Conservation (phyloP, 2,329 filamentous ascomycete genomes). For the Daldinia sp. region DNA sequence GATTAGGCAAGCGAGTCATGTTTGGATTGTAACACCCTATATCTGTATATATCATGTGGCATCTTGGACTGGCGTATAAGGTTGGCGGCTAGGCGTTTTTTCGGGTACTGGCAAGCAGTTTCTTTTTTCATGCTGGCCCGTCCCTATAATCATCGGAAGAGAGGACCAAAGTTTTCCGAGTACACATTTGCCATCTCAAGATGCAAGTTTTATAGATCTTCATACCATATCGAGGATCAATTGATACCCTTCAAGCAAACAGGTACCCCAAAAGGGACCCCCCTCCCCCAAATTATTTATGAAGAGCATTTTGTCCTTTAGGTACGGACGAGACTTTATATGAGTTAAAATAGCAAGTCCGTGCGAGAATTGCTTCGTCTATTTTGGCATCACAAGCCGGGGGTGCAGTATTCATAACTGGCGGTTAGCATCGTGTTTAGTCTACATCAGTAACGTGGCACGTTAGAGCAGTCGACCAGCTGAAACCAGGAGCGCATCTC, state of each 20-base stretch:
- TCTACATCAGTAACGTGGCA: slow-evolving; percentile 1
- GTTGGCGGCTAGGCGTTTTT: slow-evolving; percentile 14
- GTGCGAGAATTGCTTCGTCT: not conserved
- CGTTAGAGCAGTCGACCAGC: not conserved
- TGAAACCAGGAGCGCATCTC: not conserved
- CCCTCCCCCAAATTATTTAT: too few relatives aligned
- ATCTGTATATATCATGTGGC: slow-evolving; percentile 36
- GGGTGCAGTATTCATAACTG: not conserved
- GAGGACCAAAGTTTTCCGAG: not conserved
- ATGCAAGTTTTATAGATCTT: slow-evolving; percentile 10
- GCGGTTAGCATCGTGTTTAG: slow-evolving; percentile 2
- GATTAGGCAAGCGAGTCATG: not conserved
- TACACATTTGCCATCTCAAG: slow-evolving; percentile 1
- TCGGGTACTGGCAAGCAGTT: not conserved
- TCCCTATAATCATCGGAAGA: slow-evolving; percentile 2
- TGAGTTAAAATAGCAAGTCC: not conserved
- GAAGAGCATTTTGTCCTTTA: not conserved
- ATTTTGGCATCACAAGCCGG: not conserved
- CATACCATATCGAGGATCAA: not conserved
- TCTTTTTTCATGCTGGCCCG: not conserved
- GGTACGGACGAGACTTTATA: not conserved
- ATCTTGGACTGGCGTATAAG: slow-evolving; percentile 32
- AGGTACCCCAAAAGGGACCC: not conserved
- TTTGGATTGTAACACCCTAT: slow-evolving; percentile 14
- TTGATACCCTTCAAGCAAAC: not conserved